phyloP scores from a whole-genome alignment of 306 rosid species.

The Malus sieversii region DNA sequence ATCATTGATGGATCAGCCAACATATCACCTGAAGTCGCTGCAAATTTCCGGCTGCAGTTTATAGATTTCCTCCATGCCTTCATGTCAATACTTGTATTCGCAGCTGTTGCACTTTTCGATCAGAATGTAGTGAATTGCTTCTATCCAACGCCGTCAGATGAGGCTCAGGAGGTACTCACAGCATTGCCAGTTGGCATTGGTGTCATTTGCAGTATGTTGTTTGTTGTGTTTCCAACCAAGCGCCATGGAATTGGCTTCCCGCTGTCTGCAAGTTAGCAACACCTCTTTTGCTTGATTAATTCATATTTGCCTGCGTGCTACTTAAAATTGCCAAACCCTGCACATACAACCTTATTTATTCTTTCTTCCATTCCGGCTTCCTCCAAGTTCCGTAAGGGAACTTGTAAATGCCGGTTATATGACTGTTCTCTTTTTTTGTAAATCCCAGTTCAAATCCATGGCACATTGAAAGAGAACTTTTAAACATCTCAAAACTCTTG shows the following conservation, averaged over 20 bases:
- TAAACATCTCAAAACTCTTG: neutral
- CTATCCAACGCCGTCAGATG: conserved; percentile 57
- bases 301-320: neutral
- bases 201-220: conserved; percentile 49
- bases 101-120: conserved; percentile 61
- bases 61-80: conserved; percentile 72
- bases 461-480: neutral
- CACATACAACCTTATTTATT: neutral
- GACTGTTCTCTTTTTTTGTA: neutral
- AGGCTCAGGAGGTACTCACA: conserved; percentile 41
- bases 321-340: neutral
- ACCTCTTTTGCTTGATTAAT: neutral
- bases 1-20: conserved; percentile 47
- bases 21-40: conserved; percentile 26
- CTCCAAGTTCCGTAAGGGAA: neutral
- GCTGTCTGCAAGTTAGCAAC: conserved; percentile 35
- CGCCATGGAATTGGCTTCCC: conserved; percentile 90
- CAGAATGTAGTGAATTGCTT: conserved; percentile 62
- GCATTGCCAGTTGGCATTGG: conserved; percentile 63
- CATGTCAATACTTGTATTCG: conserved; percentile 56
- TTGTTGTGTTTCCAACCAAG: conserved; percentile 56
- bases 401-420: neutral
- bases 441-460: neutral
- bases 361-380: neutral
- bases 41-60: conserved; percentile 34